These are phyloP conservation scores for Suillus subalutaceus DNA, from an alignment of 768 basidiomycete species.

Conservation along the genomic window DNA sequence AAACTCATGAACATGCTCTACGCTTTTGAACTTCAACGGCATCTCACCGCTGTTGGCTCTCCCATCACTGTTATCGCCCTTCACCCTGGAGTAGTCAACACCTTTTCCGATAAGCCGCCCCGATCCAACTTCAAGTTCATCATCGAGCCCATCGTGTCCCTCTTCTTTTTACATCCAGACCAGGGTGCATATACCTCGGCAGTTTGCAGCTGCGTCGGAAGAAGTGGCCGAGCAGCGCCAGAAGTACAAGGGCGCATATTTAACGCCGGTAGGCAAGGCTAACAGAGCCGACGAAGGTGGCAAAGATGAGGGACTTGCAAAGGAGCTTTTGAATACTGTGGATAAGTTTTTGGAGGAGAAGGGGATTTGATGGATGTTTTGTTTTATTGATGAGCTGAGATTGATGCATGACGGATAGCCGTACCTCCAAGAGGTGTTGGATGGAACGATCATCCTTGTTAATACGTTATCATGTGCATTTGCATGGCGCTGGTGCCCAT, in stretches of 20 bases:
- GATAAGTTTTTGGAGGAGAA: constrained; percentile 29
- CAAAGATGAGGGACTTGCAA: constrained; percentile 26
- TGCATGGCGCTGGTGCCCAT: too few relatives aligned
- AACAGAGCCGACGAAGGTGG: constrained; percentile 14
- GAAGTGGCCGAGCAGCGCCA: constrained; percentile 22
- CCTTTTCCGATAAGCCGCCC: constrained; percentile 6
- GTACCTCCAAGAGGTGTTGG: background rate
- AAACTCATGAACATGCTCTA: constrained; percentile 59
- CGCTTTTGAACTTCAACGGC: constrained; percentile 51
- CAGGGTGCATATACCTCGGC: constrained; percentile 30
- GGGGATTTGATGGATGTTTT: constrained; percentile 14
- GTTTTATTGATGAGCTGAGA: background rate
- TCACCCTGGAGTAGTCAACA: constrained; percentile 37
- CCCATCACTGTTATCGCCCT: constrained; percentile 30
- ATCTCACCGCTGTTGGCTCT: constrained; percentile 38
- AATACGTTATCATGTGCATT: background rate
- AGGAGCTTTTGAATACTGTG: constrained; percentile 32
- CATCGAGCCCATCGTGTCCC: constrained; percentile 20
- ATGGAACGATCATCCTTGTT: background rate
- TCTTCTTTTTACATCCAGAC: constrained; percentile 22
- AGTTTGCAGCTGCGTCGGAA: constrained; percentile 34
- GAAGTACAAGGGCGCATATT: constrained; percentile 33
- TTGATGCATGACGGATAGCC: background rate
- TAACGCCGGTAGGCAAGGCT: constrained; percentile 29
- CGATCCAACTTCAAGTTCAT: constrained; percentile 19